phyloP scores from a whole-genome alignment of 2,329 filamentous ascomycete species.

The Neoascochyta sp. region DNA sequence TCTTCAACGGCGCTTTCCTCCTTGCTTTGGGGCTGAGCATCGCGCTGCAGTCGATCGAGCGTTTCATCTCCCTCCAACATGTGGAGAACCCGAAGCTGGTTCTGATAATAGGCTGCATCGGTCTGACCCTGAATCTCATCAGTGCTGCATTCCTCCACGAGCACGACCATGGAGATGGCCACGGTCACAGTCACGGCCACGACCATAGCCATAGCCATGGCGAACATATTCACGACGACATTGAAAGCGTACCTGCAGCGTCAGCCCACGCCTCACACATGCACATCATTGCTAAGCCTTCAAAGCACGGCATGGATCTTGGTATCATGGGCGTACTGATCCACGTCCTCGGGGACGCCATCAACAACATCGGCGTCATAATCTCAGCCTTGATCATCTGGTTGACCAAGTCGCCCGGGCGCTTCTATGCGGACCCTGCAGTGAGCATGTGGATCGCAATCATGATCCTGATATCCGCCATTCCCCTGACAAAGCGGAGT shows the following conservation, averaged over 20 bases:
- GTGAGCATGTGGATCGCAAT: constrained; percentile 66
- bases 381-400: constrained; percentile 66
- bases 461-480: constrained; percentile 65
- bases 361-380: constrained; percentile 75
- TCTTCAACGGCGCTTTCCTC: constrained; percentile 77
- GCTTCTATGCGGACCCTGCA: constrained; percentile 70
- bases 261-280: constrained; percentile 28
- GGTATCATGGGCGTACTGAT: constrained; percentile 68
- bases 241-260: constrained; percentile 22
- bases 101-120: constrained; percentile 65
- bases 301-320: constrained; percentile 50
- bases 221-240: constrained; percentile 13
- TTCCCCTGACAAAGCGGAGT: constrained; percentile 59
- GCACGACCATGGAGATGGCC: constrained; percentile 44
- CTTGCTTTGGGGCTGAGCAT: constrained; percentile 70
- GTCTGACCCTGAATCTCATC: constrained; percentile 64
- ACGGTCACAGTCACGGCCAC: constrained; percentile 24
- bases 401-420: constrained; percentile 54
- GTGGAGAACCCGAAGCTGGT: constrained; percentile 64
- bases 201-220: neutral
- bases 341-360: constrained; percentile 68
- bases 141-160: constrained; percentile 61
- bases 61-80: constrained; percentile 57
- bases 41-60: constrained; percentile 67
- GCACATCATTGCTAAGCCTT: constrained; percentile 21